Base-by-base conservation (phyloP, 495 filamentous ascomycete species). In the Aspergillus sclerotioniger region DNA sequence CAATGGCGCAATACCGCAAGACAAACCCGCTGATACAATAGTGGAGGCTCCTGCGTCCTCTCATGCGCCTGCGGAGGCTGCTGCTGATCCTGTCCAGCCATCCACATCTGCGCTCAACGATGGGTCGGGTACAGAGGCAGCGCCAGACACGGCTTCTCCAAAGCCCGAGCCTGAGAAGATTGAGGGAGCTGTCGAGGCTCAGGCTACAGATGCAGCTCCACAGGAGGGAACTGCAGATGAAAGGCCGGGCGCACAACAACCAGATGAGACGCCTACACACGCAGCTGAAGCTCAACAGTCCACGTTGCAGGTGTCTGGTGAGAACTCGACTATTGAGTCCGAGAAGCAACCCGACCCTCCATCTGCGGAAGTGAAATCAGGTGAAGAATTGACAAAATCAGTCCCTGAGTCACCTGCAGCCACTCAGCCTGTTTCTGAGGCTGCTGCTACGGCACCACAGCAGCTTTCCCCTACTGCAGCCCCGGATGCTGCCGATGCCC, bases 71-170 rank as follows among this genome's bases (percentile, higher is more conserved):
- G 2, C 51, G 21, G 51, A 49, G 20, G 10, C 28, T 9, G 32
- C 20, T n/a, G 41, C 49, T 17, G 32, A 32, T n/a, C 29, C 49
- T 47, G 49, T 31, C 56, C 61, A 67, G 49, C 60, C 67, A 31
- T 16, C 57, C 35, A 53, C 60, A 6, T 12, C 58, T 9, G 49
- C 43, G 21, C 35, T 57, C 53, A 77, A 82, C 58, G 79, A 53
- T 51, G 60, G 60, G 35, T 39, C 62, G 73, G 67, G 83, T 80
- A 59, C 75, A 71, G 50, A 61, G n/a, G 35, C 16, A 37, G 8
- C 37, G 15, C 13, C 16, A 12, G 53, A 51, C 12, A 12, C 48
- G n/a, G 51, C 12, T 19, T 12, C 62, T 3, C 25, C 31, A 21
- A 53, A 37, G 25, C 53, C 50, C 25, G 35, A 50, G 37, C 17